phyloP scores from a whole-genome alignment of 2,329 filamentous ascomycete species.

The Thermochaetoides dissita region DNA sequence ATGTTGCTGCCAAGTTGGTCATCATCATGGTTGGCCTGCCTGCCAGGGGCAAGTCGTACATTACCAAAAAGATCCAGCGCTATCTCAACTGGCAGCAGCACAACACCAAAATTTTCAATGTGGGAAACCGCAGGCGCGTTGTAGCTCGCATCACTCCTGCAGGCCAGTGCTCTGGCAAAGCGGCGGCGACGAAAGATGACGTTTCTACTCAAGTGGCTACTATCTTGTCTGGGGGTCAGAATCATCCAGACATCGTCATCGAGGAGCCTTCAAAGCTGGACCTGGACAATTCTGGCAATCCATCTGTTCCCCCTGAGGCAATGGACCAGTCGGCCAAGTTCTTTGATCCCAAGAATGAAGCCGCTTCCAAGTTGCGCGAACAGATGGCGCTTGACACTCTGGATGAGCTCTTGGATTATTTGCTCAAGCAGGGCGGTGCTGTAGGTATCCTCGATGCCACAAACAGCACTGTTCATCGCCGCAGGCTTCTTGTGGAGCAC shows the following conservation, averaged over 20 bases:
- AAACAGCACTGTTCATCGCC: slow-evolving; percentile 81
- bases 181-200: slow-evolving; percentile 24
- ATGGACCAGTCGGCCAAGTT: slow-evolving; percentile 87
- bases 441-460: slow-evolving; percentile 95
- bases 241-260: slow-evolving; percentile 21
- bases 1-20: slow-evolving; percentile 91
- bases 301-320: slow-evolving; percentile 22
- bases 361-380: slow-evolving; percentile 70
- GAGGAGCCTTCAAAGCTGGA: slow-evolving; percentile 27
- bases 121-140: slow-evolving; percentile 76
- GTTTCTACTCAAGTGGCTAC: slow-evolving; percentile 39
- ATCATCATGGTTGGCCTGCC: slow-evolving; percentile 97
- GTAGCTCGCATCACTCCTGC: slow-evolving; percentile 44
- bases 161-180: slow-evolving; percentile 18
- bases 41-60: slow-evolving; percentile 92
- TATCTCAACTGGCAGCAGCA: slow-evolving; percentile 97
- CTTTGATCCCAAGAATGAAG: slow-evolving; percentile 80
- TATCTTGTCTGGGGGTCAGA: slow-evolving; percentile 38
- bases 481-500: slow-evolving; percentile 69
- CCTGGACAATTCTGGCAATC: slow-evolving; percentile 19
- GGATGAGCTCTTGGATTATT: slow-evolving; percentile 82
- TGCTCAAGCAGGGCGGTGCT: slow-evolving; percentile 67
- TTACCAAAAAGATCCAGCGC: slow-evolving; percentile 92
- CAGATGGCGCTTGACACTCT: slow-evolving; percentile 85
- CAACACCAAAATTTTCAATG: slow-evolving; percentile 92